Conservation (phyloP, 768 basidiomycete species). For the Tulasnella sp. region DNA sequence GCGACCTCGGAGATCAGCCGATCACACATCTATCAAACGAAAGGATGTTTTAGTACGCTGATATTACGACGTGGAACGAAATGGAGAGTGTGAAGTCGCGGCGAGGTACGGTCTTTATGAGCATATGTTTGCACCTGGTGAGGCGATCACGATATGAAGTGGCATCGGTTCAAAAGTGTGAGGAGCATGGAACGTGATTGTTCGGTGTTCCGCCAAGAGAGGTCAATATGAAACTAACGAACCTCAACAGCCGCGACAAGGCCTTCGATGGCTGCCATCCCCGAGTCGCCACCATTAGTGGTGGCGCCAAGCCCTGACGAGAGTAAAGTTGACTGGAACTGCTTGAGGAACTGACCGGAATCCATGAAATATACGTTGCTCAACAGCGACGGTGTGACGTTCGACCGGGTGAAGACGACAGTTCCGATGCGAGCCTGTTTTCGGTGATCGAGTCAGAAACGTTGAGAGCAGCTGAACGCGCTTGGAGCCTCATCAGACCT, state of each 20-base stretch:
- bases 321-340: background rate
- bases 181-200: too few relatives aligned
- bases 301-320: constrained; percentile 8
- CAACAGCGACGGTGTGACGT: background rate
- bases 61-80: background rate
- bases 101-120: background rate
- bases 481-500: background rate
- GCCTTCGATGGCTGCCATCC: constrained; percentile 23
- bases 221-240: background rate
- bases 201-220: background rate
- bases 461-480: background rate
- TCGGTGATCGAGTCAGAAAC: background rate
- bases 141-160: too few relatives aligned
- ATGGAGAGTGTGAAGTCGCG: background rate
- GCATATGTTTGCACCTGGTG: too few relatives aligned
- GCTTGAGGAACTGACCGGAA: background rate
- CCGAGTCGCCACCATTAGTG: background rate
- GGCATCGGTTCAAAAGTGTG: background rate
- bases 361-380: constrained; percentile 7
- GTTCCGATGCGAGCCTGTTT: constrained; percentile 3
- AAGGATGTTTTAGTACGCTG: background rate
- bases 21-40: constrained; percentile 13
- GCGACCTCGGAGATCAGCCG: background rate
- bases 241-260: constrained; percentile 22
- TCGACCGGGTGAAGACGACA: constrained; percentile 15